Evolutionary conservation across 192 early-diverging fungal genomes (phyloP), one percentile per base, ranked within the genome.

Genomic region (Coemansia sp.): DNA sequence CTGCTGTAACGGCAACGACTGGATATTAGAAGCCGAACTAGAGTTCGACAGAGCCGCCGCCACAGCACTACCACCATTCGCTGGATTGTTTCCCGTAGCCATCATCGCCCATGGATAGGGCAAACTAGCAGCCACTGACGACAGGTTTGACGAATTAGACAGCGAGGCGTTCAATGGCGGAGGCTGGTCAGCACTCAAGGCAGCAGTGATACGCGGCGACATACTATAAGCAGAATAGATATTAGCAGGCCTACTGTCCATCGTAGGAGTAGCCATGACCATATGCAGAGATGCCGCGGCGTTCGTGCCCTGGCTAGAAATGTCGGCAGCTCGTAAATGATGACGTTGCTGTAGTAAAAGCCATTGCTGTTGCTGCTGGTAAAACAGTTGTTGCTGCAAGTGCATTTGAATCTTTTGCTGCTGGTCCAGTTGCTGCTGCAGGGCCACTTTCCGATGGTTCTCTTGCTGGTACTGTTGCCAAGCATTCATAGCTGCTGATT

Each of bases 391-490:
- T 15, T 74, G 64, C 60, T 74, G 71, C 22, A 74, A 62, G 38
- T 72, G 66, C 50, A 58, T 67, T 36, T 70, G 78, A 9, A 80
- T 61, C 57, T 24, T 62, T 44, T 75, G 78, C 67, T 80, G 73
- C 55, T 72, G 66, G 10, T 75, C 70, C 34, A 73, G 70, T 61
- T 75, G 73, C 64, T 75, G 70, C 68, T 72, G 79, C 64, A 72
- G 39, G 11, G 61, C 64, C 64, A 67, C 33, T 31, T 75, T 72
- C 44, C 70, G 71, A 64, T 81, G 79, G 40, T 73, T 31, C 70
- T 81, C 73, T 2, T 70, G 18, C 70, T 81, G 79, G 70, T 75
- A 81, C 68, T 81, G 79, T 50, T 75, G 79, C 79, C 79, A 81
- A 24, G 70, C 79, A 41, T 60, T 20, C 31, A 80, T 69, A 5